Percentiles rank a stretch among this genome's conserved stretches.
Evolutionary conservation across 2,329 filamentous ascomycete species (phyloP).

Genomic region (Stenocarpella maydis): DNA sequence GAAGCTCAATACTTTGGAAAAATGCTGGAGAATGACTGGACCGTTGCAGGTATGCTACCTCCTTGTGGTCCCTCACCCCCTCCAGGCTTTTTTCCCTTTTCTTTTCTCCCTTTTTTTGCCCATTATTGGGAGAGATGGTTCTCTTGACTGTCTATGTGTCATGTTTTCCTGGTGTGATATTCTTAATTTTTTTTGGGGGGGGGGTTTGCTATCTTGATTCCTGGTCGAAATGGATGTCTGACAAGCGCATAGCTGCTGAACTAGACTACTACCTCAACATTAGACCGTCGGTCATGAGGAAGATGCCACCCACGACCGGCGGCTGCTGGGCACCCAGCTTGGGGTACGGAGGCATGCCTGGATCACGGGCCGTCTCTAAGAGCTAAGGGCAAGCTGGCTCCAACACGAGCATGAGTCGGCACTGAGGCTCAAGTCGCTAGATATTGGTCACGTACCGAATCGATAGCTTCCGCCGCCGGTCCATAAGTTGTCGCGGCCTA

Average conservation of each 20-base stretch:
- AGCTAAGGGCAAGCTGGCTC: neutral
- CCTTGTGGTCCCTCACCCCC: neutral
- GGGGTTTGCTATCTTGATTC: neutral
- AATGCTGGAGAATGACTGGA: conserved; percentile 29
- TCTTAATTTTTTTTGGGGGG: neutral
- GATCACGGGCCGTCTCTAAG: neutral
- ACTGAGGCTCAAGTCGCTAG: neutral
- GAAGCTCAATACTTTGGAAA: conserved; percentile 34
- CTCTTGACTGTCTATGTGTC: neutral
- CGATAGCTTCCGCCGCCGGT: conserved; percentile 1
- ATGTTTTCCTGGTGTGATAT: neutral
- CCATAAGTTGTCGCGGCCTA: neutral
- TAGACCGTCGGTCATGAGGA: conserved; percentile 16
- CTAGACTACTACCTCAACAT: conserved; percentile 28
- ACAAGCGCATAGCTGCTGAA: conserved; percentile 11
- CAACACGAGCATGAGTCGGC: neutral
- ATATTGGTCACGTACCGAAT: neutral
- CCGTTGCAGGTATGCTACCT: conserved; percentile 3
- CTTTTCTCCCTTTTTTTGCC: neutral
- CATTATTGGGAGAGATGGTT: neutral
- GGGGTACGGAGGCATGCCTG: conserved; percentile 17
- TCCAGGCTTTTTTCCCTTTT: neutral
- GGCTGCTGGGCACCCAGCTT: conserved; percentile 26
- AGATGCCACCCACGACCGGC: conserved; percentile 11
- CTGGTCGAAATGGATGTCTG: neutral